Percentiles rank a stretch among this genome's conserved stretches.
Evolutionary conservation across 2,329 filamentous ascomycete species (phyloP).

Genomic region (Colletotrichum sp.): DNA sequence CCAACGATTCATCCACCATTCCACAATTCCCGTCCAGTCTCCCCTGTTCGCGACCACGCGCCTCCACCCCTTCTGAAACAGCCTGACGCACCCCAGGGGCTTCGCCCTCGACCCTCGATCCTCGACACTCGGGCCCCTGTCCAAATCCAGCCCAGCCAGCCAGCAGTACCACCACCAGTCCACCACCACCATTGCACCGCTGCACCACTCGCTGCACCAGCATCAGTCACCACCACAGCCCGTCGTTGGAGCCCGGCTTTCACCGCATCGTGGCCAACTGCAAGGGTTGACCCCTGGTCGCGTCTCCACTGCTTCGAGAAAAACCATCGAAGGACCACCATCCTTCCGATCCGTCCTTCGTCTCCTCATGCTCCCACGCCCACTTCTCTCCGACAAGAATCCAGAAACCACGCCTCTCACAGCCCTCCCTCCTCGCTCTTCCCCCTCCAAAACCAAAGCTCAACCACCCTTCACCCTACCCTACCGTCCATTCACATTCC

Average conservation of each 20-base stretch:
- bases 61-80: conserved; percentile 37
- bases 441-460: neutral
- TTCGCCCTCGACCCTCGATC: conserved; percentile 21
- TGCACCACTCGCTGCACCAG: neutral
- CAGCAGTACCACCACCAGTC: neutral
- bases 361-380: neutral
- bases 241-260: conserved; percentile 6
- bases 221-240: neutral
- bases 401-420: neutral
- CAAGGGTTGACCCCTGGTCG: conserved; percentile 6
- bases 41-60: conserved; percentile 17
- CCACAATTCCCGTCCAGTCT: neutral
- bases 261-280: conserved; percentile 9
- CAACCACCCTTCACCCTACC: neutral
- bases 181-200: neutral
- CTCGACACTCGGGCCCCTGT: conserved; percentile 28
- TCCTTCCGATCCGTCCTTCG: neutral
- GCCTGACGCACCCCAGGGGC: conserved; percentile 39
- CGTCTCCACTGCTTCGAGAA: conserved; percentile 25
- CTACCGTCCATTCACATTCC: neutral
- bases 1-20: neutral
- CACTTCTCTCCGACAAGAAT: neutral
- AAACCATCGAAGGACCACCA: conserved; percentile 12
- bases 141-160: neutral
- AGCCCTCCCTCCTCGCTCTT: neutral